phyloP scores from a whole-genome alignment of 495 filamentous ascomycete genomes.

The Cryomyces antarcticus region DNA sequence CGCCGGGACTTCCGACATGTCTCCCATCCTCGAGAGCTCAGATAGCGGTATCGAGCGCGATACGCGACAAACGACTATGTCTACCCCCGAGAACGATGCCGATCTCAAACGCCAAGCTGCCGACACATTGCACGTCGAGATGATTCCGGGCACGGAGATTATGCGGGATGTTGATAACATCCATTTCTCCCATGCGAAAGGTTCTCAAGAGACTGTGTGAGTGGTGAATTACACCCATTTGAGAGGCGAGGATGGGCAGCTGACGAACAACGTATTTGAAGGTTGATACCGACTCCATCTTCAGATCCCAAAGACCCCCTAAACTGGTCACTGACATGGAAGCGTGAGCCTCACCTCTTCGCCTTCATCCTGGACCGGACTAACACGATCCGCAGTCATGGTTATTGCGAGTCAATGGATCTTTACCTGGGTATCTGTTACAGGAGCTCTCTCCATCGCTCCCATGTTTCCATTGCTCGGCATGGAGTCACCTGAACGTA shows the following conservation, averaged over 20 bases:
- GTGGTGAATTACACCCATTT: constrained; percentile 18
- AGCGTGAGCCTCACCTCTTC: background rate
- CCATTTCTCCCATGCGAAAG: constrained; percentile 17
- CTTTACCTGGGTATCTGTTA: constrained; percentile 32
- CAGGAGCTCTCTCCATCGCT: constrained; percentile 32
- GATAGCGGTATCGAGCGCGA: no score
- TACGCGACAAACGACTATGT: no score
- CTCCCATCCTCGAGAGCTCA: no score
- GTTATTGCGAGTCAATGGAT: constrained; percentile 20
- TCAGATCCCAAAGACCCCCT: constrained; percentile 22
- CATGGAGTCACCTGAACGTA: constrained; percentile 26
- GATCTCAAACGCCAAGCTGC: no score
- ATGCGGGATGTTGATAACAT: constrained; percentile 26
- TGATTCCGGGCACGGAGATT: constrained; percentile 41
- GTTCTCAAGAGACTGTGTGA: constrained; percentile 26
- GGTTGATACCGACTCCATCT: constrained; percentile 9
- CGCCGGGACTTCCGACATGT: no score
- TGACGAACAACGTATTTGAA: no score
- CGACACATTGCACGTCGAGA: constrained; percentile 20
- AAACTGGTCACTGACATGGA: constrained; percentile 1
- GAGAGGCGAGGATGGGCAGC: no score
- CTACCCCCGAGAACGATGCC: no score
- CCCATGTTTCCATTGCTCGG: constrained; percentile 32
- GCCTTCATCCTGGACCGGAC: background rate
- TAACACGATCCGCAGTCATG: background rate